A percentile compares a stretch with the other conserved stretches of the same genome.
Conservation (phyloP, 169 alveolate genomes). For the Eimeria zaria region DNA sequence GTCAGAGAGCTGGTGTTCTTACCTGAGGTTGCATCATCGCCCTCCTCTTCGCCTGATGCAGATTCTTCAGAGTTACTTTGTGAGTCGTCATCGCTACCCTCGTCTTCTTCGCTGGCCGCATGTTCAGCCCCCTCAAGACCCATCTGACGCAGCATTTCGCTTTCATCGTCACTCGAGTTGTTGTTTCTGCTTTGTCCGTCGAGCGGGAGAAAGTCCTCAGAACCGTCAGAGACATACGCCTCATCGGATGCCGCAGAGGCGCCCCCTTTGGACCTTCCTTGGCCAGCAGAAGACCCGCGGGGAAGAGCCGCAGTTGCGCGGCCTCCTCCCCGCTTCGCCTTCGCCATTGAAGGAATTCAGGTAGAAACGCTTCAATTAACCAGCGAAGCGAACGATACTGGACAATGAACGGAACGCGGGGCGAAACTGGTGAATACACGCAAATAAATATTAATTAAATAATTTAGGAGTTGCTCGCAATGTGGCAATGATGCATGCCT, state of each 20-base stretch:
- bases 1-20: neutral
- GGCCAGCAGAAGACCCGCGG: conserved; percentile 3
- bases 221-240: conserved; percentile 30
- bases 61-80: neutral
- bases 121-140: conserved; percentile 76
- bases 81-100: conserved; percentile 44
- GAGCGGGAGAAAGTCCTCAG: conserved; percentile 5
- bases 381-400: too few relatives aligned
- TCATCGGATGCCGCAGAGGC: neutral
- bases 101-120: conserved; percentile 83
- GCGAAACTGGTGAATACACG: neutral
- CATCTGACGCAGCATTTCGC: conserved; percentile 15
- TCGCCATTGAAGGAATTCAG: conserved; percentile 20
- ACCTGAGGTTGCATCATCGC: conserved; percentile 9
- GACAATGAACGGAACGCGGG: too few relatives aligned
- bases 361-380: neutral
- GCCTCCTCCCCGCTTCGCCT: conserved; percentile 62
- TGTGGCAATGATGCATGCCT: neutral
- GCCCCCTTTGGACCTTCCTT: neutral
- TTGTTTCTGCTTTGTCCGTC: neutral
- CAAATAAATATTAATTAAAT: neutral
- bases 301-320: neutral
- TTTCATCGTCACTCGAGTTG: conserved; percentile 35
- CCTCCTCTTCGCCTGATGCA: neutral
- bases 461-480: neutral